Base-by-base conservation (phyloP, 2,329 filamentous ascomycete genomes). In the Rutstroemia sp. region DNA sequence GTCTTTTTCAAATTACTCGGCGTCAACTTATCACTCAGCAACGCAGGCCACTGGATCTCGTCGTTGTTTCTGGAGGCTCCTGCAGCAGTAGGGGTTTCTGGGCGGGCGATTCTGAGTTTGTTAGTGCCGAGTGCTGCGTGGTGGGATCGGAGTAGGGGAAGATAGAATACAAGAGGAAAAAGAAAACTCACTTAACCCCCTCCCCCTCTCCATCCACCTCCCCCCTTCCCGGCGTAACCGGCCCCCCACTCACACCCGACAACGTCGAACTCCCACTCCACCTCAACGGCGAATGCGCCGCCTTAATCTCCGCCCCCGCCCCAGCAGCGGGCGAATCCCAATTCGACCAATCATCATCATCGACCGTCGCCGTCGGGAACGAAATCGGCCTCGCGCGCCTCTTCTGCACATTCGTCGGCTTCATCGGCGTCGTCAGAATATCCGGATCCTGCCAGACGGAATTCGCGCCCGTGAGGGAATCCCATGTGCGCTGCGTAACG, bases 1-100 rank as follows among this genome's bases (percentile, higher is more conserved):
- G 89, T 92, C 39, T 84, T 81, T 69, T 90, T 89, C 63, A 96
- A 74, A 65, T 89, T 91, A 63, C 83, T 61, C 38, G 91, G 88
- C 27, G 65, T 69, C 41, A 27, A 87, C 69, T 57, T 83, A 69
- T 66, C 84, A 30, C 8, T 30, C 10, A 30, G 27, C 75, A 69
- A 55, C 10, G 63, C 66, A 16, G 68, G 67, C 68, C 68, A 70
- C 44, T 64, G 75, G 14, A 78, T 75, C 3, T 68, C 64, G 23
- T 68, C 65, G 6, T 59, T 59, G 51, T 60, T 68, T 25, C 60
- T 62, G 44, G 62, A 58, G 10, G 61, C 63, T 45, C 9, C 6
- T 41, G 10, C 17, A 5, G 17, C 14, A 3, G 17, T 41, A 14
- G 38, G 38, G 38, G 38, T 41, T 41, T 41, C 52, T 57, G 12